These are phyloP conservation scores for Fusarium pseudoanthophilum DNA, from an alignment of 2,329 filamentous ascomycete species.

Conservation along the genomic window DNA sequence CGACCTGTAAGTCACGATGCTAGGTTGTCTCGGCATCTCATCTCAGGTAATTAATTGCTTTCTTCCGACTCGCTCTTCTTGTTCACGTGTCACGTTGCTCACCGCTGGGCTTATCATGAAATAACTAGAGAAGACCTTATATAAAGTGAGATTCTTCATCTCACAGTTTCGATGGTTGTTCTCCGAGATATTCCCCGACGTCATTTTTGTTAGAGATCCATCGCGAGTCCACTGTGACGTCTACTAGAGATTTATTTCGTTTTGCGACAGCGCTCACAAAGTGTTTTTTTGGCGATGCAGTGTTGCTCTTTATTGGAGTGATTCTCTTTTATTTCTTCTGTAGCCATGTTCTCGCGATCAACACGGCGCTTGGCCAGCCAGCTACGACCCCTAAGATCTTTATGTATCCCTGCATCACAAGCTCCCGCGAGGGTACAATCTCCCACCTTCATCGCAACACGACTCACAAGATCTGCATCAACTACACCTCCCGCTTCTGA, in stretches of 20 bases:
- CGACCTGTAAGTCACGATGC: slow-evolving; percentile 28
- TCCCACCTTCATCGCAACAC: slow-evolving; percentile 20
- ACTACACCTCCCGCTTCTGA: neutral
- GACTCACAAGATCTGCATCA: neutral
- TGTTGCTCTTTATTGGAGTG: neutral
- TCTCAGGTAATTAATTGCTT: neutral
- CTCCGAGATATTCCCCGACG: slow-evolving; percentile 32
- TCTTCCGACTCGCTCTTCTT: neutral
- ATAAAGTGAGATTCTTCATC: slow-evolving; percentile 19
- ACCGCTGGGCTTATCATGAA: slow-evolving; percentile 25
- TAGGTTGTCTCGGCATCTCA: slow-evolving; percentile 32
- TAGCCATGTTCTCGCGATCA: slow-evolving; percentile 33
- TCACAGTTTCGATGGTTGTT: neutral
- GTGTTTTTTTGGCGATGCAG: slow-evolving; percentile 17
- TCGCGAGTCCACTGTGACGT: slow-evolving; percentile 22
- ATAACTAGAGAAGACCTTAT: neutral
- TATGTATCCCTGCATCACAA: slow-evolving; percentile 8
- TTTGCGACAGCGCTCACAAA: neutral
- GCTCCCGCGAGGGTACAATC: slow-evolving; percentile 16
- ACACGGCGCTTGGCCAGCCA: slow-evolving; percentile 21
- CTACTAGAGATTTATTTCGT: neutral
- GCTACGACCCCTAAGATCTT: slow-evolving; percentile 17
- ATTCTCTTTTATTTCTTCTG: neutral
- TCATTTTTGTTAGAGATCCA: slow-evolving; percentile 19
- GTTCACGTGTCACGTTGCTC: slow-evolving; percentile 30